Conservation (phyloP, 306 rosid species). For the Albizia julibrissin region DNA sequence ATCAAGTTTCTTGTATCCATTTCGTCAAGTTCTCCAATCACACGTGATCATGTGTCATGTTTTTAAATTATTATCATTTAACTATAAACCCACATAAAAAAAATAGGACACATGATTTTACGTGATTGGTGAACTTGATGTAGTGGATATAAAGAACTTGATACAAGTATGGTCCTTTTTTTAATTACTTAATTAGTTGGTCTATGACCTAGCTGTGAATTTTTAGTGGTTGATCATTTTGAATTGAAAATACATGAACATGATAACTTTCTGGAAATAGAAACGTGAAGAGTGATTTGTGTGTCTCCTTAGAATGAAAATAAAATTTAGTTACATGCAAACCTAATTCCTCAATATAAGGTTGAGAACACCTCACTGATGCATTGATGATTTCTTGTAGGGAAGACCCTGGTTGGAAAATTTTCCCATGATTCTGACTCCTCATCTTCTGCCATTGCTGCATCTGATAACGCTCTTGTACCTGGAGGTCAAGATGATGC, state of each 20-base stretch:
- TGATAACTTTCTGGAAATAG: constrained; percentile 24
- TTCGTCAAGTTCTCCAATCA: too few species aligned
- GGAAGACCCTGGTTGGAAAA: constrained; percentile 62
- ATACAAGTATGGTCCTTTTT: too few species aligned
- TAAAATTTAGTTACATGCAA: constrained; percentile 24
- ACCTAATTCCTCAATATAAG: neutral
- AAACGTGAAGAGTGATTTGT: constrained; percentile 13
- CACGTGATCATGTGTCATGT: too few species aligned
- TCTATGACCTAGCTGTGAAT: constrained; percentile 13
- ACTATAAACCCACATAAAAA: too few species aligned
- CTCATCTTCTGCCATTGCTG: constrained; percentile 57
- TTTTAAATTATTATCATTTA: too few species aligned
- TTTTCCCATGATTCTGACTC: constrained; percentile 67
- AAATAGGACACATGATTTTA: too few species aligned
- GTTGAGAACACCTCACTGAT: constrained; percentile 27
- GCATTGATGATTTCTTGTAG: constrained; percentile 50
- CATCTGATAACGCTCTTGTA: constrained; percentile 68
- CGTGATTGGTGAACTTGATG: too few species aligned
- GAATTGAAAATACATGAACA: neutral
- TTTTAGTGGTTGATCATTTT: constrained; percentile 14
- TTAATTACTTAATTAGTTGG: neutral
- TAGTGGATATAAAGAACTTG: too few species aligned
- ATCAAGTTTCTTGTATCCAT: too few species aligned
- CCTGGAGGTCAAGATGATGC: constrained; percentile 68
- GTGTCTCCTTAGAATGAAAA: constrained; percentile 10